These are phyloP conservation scores for Cladosporium velox DNA, from an alignment of 2,329 filamentous ascomycete genomes.

Conservation along the genomic window DNA sequence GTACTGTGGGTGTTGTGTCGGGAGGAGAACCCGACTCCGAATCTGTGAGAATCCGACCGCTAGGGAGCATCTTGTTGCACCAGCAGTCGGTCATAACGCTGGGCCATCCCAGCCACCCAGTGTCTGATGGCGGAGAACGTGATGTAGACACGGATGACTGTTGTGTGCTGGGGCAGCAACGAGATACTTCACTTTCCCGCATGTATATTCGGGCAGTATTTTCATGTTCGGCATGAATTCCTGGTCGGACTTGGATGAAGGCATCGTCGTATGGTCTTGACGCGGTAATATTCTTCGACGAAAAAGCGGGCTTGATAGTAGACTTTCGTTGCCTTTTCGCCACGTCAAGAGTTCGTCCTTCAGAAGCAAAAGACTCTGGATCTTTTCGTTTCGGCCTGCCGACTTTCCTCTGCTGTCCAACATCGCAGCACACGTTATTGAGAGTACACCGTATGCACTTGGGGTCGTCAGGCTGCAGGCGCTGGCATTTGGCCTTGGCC, in stretches of 20 bases:
- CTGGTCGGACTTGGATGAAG: background rate
- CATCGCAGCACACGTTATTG: background rate
- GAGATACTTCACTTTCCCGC: background rate
- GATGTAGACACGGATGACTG: background rate
- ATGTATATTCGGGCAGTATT: background rate
- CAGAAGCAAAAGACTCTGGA: background rate
- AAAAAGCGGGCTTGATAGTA: background rate
- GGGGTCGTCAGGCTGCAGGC: background rate
- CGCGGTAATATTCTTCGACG: background rate
- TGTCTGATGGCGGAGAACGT: background rate
- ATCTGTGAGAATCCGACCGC: background rate
- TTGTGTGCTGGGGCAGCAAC: background rate
- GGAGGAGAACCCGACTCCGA: background rate
- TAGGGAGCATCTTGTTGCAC: background rate
- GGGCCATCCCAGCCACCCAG: background rate
- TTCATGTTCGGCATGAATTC: background rate
- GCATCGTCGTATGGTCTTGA: background rate
- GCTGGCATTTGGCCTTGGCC: slow-evolving; percentile 6
- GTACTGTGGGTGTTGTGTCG: too few species aligned
- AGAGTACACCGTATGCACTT: slow-evolving; percentile 4
- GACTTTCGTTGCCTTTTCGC: background rate
- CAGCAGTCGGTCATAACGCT: background rate
- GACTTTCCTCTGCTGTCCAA: slow-evolving; percentile 1
- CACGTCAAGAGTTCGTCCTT: background rate
- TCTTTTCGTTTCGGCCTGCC: slow-evolving; percentile 1